Evolutionary conservation across 225 moss, liverwort and hornwort genomes (phyloP), one percentile per base, ranked within the genome.

Genomic region (Anthoceros angustus): DNA sequence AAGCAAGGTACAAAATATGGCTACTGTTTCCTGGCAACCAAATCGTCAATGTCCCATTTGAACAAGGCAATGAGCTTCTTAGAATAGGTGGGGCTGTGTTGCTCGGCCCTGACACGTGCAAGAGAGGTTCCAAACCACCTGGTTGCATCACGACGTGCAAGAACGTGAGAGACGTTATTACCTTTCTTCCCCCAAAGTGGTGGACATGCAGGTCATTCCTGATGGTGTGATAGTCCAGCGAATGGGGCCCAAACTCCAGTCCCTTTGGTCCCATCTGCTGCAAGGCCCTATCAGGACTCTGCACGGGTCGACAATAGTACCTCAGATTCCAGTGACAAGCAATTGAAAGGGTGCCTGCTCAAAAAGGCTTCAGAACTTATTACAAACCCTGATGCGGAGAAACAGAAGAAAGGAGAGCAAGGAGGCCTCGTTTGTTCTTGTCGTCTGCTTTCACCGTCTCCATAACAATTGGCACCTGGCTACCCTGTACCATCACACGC

Each of bases 391-490:
- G n/a, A n/a, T n/a, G n/a, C n/a, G n/a, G n/a, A n/a, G n/a, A n/a
- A n/a, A n/a, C n/a, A n/a, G n/a, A n/a, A n/a, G n/a, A n/a, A n/a
- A n/a, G n/a, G n/a, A n/a, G n/a, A n/a, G n/a, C 74, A 12, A 11
- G 14, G n/a, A 63, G 73, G 92, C 95, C 88, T 78, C 75, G 69
- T 78, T 98, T 98, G 62, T 80, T 82, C 82, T 92, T 92, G 15
- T 86, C 86, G 73, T 98, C 95, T 32, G 89, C 80, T 79, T 89
- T 98, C 41, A 98, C 92, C 39, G 95, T 98, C 81, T 98, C 92
- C 88, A 98, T 86, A 41, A 98, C 95, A 81, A 98, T 88, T 24
- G 87, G 83, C 71, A 82, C 82, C 76, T 91, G 76, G 61, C 80
- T 84, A 72, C 95, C 95, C 86, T 88, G 84, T 71, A 73, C 67